Percentiles rank a stretch among this genome's conserved stretches.
Conservation (phyloP, 2,329 filamentous ascomycete species). For the Stemphylium lycopersici region DNA sequence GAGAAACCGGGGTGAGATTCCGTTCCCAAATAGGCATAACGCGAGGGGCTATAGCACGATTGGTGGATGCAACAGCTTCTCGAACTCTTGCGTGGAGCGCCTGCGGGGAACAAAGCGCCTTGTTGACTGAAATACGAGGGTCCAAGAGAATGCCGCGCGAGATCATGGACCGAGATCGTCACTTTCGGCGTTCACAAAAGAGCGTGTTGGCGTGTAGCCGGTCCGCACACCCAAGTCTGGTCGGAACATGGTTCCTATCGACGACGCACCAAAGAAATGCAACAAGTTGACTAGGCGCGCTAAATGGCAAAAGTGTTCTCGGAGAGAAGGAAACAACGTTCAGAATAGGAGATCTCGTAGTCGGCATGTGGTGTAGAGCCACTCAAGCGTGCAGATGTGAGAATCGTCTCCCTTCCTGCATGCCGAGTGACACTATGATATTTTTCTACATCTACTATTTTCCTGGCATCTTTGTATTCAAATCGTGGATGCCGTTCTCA, state of each 20-base stretch:
- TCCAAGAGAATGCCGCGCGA: constrained; percentile 1
- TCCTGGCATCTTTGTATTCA: background rate
- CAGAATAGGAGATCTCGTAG: background rate
- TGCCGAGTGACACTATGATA: background rate
- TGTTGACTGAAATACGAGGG: background rate
- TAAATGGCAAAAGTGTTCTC: background rate
- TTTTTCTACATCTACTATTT: background rate
- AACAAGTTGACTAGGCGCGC: background rate
- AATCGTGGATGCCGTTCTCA: background rate
- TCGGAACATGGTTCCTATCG: background rate
- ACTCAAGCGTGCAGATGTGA: background rate
- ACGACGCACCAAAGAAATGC: background rate
- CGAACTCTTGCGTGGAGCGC: constrained; percentile 19
- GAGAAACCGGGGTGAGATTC: constrained; percentile 27
- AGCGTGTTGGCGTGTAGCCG: background rate
- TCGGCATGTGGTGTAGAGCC: background rate
- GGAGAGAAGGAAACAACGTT: no score
- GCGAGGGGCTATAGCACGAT: constrained; percentile 14
- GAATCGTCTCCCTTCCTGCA: no score
- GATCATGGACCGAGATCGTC: background rate
- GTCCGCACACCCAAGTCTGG: constrained; percentile 8
- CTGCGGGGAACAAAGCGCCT: constrained; percentile 20
- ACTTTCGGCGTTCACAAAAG: background rate
- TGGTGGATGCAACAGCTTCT: constrained; percentile 36
- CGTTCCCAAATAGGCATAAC: constrained; percentile 30